A percentile compares a stretch with the other conserved stretches of the same genome.
These are phyloP conservation scores for Talaromyces trachyspermus DNA, from an alignment of 495 filamentous ascomycete species.

Conservation along the genomic window DNA sequence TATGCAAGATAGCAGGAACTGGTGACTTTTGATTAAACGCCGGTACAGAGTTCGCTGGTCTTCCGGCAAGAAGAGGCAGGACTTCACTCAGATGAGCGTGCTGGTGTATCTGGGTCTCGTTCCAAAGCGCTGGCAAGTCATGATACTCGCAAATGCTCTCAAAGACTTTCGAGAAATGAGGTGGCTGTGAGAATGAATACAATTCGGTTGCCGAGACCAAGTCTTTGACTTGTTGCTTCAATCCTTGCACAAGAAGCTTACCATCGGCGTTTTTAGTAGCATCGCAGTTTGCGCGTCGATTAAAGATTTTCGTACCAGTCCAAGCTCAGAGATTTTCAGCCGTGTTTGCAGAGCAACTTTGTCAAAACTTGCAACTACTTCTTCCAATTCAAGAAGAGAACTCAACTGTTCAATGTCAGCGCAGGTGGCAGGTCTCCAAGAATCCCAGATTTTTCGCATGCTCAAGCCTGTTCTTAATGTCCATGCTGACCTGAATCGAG, in stretches of 20 bases:
- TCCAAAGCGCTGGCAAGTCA: conserved; percentile 27
- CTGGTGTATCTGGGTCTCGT: conserved; percentile 10
- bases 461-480: conserved; percentile 66
- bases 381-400: conserved; percentile 52
- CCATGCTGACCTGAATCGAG: conserved; percentile 41
- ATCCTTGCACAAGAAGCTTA: conserved; percentile 30
- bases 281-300: conserved; percentile 35
- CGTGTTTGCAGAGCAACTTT: conserved; percentile 36
- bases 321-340: conserved; percentile 33
- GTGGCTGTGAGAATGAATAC: conserved; percentile 27
- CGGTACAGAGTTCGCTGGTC: conserved; percentile 27
- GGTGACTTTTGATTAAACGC: conserved; percentile 24
- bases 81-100: conserved; percentile 21
- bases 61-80: conserved; percentile 34
- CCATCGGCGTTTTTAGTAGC: conserved; percentile 32
- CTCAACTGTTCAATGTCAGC: conserved; percentile 41
- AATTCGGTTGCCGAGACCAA: conserved; percentile 40
- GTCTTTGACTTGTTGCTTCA: conserved; percentile 50
- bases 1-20: conserved; percentile 31
- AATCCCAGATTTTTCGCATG: conserved; percentile 80
- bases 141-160: conserved; percentile 59
- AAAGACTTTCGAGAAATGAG: conserved; percentile 54
- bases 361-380: conserved; percentile 70
- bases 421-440: conserved; percentile 59
- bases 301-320: conserved; percentile 33